Evolutionary conservation across 805 yeast genomes (phyloP).

Genomic region (Wickerhamiella brachini): DNA sequence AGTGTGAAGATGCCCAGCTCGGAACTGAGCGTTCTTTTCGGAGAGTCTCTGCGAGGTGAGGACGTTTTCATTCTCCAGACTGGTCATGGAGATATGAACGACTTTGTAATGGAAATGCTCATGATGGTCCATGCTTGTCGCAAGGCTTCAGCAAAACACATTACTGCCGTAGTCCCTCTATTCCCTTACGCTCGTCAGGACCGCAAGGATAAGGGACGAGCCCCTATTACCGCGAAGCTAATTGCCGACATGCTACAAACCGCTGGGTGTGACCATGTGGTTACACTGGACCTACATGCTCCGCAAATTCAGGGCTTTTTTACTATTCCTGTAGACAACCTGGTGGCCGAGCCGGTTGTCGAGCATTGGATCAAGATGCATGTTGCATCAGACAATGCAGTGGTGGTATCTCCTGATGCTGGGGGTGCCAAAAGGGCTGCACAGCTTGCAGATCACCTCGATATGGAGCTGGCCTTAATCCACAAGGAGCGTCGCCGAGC

Average conservation of each 20-base stretch:
- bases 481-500: conserved; percentile 94
- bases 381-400: conserved; percentile 42
- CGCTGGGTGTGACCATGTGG: conserved; percentile 91
- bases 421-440: conserved; percentile 99
- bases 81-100: conserved; percentile 77
- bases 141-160: conserved; percentile 87
- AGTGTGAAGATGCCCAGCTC: conserved; percentile 29
- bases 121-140: conserved; percentile 89
- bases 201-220: conserved; percentile 88
- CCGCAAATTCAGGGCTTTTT: conserved; percentile 97
- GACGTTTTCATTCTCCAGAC: conserved; percentile 66
- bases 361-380: conserved; percentile 64
- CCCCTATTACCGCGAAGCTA: conserved; percentile 90
- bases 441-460: conserved; percentile 79
- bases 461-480: conserved; percentile 84
- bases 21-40: conserved; percentile 32
- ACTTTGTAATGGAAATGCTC: conserved; percentile 71
- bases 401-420: conserved; percentile 93
- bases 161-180: conserved; percentile 89
- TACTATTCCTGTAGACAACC: conserved; percentile 86
- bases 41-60: conserved; percentile 86
- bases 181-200: conserved; percentile 98
- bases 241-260: conserved; percentile 84
- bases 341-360: conserved; percentile 89
- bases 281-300: conserved; percentile 94